These are phyloP conservation scores for Passalora sequoiae DNA, from an alignment of 2,329 filamentous ascomycete genomes.

Conservation along the genomic window DNA sequence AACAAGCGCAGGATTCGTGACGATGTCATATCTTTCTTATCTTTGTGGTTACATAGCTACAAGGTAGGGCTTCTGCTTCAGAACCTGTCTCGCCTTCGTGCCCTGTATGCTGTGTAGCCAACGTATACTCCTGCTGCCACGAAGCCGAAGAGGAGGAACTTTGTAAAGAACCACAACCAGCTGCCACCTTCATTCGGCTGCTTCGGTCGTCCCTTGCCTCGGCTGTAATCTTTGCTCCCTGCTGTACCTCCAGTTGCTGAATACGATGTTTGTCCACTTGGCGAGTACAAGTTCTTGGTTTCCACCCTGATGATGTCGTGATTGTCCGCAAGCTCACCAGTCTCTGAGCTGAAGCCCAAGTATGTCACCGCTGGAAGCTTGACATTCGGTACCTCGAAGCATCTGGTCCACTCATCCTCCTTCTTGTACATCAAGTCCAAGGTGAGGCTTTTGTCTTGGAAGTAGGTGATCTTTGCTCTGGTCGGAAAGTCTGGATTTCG, in stretches of 20 bases:
- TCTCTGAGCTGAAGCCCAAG: slow-evolving; percentile 71
- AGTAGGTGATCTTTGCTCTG: slow-evolving; percentile 86
- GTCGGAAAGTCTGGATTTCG: slow-evolving; percentile 73
- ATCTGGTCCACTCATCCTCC: slow-evolving; percentile 80
- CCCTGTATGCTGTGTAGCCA: slow-evolving; percentile 78
- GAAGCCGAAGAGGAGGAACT: slow-evolving; percentile 70
- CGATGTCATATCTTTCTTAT: no score
- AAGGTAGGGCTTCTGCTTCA: slow-evolving; percentile 23
- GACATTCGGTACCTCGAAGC: slow-evolving; percentile 67
- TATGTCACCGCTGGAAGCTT: slow-evolving; percentile 71
- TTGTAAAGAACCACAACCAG: slow-evolving; percentile 72
- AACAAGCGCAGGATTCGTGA: no score
- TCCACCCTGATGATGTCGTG: slow-evolving; percentile 89
- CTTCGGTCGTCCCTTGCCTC: slow-evolving; percentile 49
- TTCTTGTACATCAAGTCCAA: slow-evolving; percentile 92
- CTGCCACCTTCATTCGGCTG: slow-evolving; percentile 42
- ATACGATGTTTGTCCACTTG: slow-evolving; percentile 39
- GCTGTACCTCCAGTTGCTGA: slow-evolving; percentile 23
- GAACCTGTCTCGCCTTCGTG: slow-evolving; percentile 45
- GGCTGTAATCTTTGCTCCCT: slow-evolving; percentile 38
- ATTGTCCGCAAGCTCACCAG: slow-evolving; percentile 93
- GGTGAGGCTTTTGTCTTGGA: slow-evolving; percentile 87
- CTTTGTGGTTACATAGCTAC: slow-evolving; percentile 7
- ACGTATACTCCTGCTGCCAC: slow-evolving; percentile 71
- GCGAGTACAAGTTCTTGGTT: slow-evolving; percentile 82